A percentile compares a stretch with the other conserved stretches of the same genome.
phyloP scores from a whole-genome alignment of 2,329 filamentous ascomycete genomes.

The Neopestalotiopsis sp. region DNA sequence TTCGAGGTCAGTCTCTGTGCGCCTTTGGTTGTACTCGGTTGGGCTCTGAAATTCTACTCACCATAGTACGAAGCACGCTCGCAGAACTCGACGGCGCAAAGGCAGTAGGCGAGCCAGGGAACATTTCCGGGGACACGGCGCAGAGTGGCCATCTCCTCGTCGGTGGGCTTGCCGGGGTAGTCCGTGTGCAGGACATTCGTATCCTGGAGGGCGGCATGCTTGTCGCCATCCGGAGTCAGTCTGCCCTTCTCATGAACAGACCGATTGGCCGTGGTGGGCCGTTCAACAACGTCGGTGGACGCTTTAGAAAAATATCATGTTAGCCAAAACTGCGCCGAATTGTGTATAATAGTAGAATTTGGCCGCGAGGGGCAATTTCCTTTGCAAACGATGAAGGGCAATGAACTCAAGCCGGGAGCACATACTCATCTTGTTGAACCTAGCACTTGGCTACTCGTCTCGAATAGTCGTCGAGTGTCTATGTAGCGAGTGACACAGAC shows the following conservation, averaged over 20 bases:
- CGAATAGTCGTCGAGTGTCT: neutral
- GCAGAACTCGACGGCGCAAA: conserved; percentile 64
- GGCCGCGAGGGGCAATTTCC: neutral
- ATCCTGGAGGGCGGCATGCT: conserved; percentile 7
- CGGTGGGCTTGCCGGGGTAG: conserved; percentile 41
- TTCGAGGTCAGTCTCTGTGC: neutral
- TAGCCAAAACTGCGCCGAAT: neutral
- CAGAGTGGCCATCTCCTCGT: conserved; percentile 47
- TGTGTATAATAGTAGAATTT: neutral
- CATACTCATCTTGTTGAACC: conserved; percentile 7
- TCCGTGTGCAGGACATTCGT: conserved; percentile 20
- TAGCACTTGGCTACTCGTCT: neutral
- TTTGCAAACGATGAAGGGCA: neutral
- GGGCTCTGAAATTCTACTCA: conserved; percentile 27
- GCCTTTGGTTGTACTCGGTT: neutral
- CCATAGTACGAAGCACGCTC: conserved; percentile 68
- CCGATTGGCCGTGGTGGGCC: neutral
- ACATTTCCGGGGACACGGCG: conserved; percentile 52
- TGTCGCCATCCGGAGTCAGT: conserved; percentile 1
- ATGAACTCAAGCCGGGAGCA: neutral
- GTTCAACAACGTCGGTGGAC: conserved; percentile 3
- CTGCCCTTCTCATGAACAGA: neutral
- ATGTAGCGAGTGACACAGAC: neutral
- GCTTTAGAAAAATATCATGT: neutral
- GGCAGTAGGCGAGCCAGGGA: conserved; percentile 55